Conservation (phyloP, 768 basidiomycete species). For the Tricholoma sp. region DNA sequence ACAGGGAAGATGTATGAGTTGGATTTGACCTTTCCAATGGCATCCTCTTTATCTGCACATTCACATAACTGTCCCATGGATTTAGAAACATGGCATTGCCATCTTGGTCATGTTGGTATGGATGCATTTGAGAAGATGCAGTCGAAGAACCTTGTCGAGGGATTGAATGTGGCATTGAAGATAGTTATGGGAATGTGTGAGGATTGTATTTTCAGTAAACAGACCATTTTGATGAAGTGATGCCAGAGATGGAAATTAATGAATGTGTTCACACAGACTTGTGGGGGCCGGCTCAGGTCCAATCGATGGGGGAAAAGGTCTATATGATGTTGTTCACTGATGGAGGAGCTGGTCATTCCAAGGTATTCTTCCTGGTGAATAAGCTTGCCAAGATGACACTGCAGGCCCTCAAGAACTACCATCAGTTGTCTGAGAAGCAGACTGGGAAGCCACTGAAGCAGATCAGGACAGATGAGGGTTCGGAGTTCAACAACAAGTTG, state of each 20-base stretch:
- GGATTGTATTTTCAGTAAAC: slow-evolving; percentile 23
- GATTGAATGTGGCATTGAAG: slow-evolving; percentile 12
- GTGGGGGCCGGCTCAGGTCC: no score
- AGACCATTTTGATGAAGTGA: slow-evolving; percentile 19
- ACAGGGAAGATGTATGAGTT: not conserved
- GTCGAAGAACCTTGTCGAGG: slow-evolving; percentile 13
- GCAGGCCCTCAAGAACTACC: no score
- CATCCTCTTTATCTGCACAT: not conserved
- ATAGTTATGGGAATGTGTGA: no score
- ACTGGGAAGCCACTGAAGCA: no score
- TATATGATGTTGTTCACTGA: slow-evolving; percentile 24
- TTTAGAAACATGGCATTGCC: slow-evolving; percentile 21
- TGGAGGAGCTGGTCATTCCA: no score
- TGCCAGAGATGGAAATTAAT: slow-evolving; percentile 12
- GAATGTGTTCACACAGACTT: no score
- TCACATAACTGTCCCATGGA: slow-evolving; percentile 12
- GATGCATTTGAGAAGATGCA: slow-evolving; percentile 10
- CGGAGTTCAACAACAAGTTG: slow-evolving; percentile 20
- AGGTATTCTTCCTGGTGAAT: slow-evolving; percentile 16
- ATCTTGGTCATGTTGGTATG: slow-evolving; percentile 17
- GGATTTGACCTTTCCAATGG: not conserved
- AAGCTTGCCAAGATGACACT: slow-evolving; percentile 18
- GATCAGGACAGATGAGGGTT: no score
- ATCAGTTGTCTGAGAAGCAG: no score
- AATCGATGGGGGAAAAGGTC: slow-evolving; percentile 9